A percentile compares a stretch with the other conserved stretches of the same genome.
Conservation (phyloP, 495 filamentous ascomycete species). For the Tuber microsphaerosporum region DNA sequence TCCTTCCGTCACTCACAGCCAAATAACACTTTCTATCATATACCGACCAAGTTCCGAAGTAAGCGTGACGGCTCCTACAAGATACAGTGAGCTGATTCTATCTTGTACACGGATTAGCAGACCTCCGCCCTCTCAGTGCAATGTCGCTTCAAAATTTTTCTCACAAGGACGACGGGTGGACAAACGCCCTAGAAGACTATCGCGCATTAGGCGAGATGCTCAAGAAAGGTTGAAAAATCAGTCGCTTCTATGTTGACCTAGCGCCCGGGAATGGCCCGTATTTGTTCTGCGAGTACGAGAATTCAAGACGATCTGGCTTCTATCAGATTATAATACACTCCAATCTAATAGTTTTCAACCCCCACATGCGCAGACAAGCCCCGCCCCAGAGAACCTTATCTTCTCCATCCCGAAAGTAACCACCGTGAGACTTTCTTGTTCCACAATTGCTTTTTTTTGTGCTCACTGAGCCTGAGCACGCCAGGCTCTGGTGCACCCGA, state of each 20-base stretch:
- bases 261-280: too few relatives aligned
- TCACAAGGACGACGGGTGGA: neutral
- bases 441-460: too few relatives aligned
- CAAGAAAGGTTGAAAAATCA: neutral
- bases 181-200: neutral
- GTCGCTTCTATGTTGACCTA: neutral
- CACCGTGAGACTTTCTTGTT: too few relatives aligned
- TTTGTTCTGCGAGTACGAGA: too few relatives aligned
- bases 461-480: too few relatives aligned
- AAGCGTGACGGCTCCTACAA: neutral
- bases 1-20: neutral
- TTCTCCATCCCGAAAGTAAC: too few relatives aligned
- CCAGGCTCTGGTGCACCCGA: too few relatives aligned
- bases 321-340: neutral
- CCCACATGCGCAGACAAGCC: too few relatives aligned
- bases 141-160: neutral
- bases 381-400: too few relatives aligned
- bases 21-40: neutral
- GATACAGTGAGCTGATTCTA: neutral
- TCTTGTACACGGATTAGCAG: neutral
- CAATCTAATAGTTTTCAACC: neutral
- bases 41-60: neutral
- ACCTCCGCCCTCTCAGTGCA: neutral
- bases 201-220: neutral
- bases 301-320: neutral